These are phyloP conservation scores for Borovskyia barvae DNA, from an alignment of 208 protist genomes.

Conservation along the genomic window DNA sequence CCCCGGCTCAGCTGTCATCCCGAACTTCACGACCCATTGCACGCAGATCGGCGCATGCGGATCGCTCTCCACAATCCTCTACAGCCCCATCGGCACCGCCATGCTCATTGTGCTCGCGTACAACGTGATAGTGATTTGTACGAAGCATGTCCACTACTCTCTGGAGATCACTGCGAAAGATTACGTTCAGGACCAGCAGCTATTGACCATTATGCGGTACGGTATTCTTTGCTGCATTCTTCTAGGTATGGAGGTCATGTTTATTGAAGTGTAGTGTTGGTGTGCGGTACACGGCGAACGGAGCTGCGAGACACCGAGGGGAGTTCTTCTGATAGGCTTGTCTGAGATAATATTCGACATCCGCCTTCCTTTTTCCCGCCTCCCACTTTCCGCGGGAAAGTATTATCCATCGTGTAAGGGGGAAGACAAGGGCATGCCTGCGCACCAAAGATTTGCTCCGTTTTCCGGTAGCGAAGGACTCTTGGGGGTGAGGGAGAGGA, in stretches of 20 bases:
- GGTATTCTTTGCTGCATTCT: conserved; percentile 79
- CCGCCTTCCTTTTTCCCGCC: too few species aligned
- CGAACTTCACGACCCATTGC: conserved; percentile 64
- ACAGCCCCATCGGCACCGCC: conserved; percentile 73
- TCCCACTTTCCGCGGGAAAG: too few species aligned
- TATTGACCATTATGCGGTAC: conserved; percentile 83
- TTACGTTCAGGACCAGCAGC: conserved; percentile 89
- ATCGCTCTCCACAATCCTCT: conserved; percentile 69
- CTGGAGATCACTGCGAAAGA: conserved; percentile 88
- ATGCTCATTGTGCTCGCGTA: conserved; percentile 82
- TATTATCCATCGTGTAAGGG: too few species aligned
- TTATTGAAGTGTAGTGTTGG: conserved; percentile 90
- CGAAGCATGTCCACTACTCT: conserved; percentile 82
- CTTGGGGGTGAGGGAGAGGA: too few species aligned
- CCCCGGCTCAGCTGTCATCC: conserved; percentile 27
- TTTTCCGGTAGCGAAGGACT: too few species aligned
- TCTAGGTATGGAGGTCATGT: conserved; percentile 81
- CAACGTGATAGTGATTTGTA: conserved; percentile 81
- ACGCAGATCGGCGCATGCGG: conserved; percentile 52
- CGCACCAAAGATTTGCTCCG: too few species aligned
- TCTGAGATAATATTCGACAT: too few species aligned
- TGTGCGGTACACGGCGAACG: too few species aligned
- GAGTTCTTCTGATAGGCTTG: too few species aligned
- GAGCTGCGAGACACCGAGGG: too few species aligned
- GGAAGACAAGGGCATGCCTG: too few species aligned